phyloP scores from a whole-genome alignment of 2,329 filamentous ascomycete species.

The Xylariaceae sp. region DNA sequence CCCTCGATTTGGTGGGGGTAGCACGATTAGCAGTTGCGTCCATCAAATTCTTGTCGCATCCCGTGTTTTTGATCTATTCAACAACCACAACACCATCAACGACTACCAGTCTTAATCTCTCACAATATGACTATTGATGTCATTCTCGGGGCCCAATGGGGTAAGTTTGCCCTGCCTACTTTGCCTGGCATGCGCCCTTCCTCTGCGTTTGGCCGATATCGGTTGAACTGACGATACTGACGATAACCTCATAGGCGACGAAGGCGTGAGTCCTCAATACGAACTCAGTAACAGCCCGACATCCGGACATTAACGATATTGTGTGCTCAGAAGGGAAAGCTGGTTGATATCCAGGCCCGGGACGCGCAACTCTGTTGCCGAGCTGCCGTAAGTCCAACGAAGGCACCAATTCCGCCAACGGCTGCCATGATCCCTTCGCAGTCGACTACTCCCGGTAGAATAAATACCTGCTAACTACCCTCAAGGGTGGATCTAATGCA shows the following conservation, averaged over 20 bases:
- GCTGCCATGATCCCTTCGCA: too few relatives aligned
- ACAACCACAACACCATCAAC: too few relatives aligned
- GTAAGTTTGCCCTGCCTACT: neutral
- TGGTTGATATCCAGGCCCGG: neutral
- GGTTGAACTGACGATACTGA: neutral
- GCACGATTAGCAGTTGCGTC: too few relatives aligned
- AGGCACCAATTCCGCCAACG: too few relatives aligned
- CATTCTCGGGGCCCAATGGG: conserved; percentile 4
- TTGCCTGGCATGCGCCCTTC: neutral
- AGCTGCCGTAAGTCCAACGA: neutral
- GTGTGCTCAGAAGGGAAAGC: conserved; percentile 2
- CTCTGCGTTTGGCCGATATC: neutral
- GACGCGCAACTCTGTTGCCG: conserved; percentile 1
- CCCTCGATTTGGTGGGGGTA: too few relatives aligned
- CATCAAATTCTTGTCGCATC: too few relatives aligned
- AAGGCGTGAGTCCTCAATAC: neutral
- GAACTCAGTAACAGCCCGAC: neutral
- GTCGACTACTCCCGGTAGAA: neutral
- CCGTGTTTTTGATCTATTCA: too few relatives aligned
- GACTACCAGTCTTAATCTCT: too few relatives aligned
- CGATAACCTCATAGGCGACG: conserved; percentile 1
- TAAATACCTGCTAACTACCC: too few relatives aligned
- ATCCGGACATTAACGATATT: neutral
- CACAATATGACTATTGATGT: conserved; percentile 3
- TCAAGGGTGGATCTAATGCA: too few relatives aligned